phyloP scores from a whole-genome alignment of 371 early-diverging fungal species.

The Batkoa obscura region DNA sequence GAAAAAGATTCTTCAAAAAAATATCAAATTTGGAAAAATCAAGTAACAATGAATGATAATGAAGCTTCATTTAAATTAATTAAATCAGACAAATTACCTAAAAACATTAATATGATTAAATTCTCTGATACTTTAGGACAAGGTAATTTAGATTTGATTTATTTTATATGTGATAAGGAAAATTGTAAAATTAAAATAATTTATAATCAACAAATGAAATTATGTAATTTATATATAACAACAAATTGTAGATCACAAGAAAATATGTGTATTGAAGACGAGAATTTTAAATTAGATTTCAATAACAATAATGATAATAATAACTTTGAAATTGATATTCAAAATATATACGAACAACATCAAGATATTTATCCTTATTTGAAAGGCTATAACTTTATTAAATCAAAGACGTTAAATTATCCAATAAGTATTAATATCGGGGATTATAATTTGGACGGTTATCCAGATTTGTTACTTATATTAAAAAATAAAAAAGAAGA shows the following conservation, averaged over 20 bases:
- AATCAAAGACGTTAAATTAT: too few relatives aligned
- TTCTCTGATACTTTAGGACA: conserved; percentile 83
- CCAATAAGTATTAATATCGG: conserved; percentile 19
- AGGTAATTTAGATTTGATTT: conserved; percentile 70
- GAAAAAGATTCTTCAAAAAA: conserved; percentile 14
- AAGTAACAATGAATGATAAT: conserved; percentile 11
- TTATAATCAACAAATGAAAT: conserved; percentile 31
- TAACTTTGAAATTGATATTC: neutral
- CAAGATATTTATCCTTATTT: too few relatives aligned
- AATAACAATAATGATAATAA: conserved; percentile 32
- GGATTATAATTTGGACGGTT: conserved; percentile 81
- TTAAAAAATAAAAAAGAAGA: conserved; percentile 18
- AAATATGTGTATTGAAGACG: too few relatives aligned
- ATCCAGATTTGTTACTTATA: conserved; percentile 57
- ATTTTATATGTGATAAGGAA: conserved; percentile 33
- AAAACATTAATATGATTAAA: conserved; percentile 51
- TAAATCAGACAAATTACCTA: conserved; percentile 34
- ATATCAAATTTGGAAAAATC: conserved; percentile 61
- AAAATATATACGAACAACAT: too few relatives aligned
- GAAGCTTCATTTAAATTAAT: conserved; percentile 36
- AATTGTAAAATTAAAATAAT: conserved; percentile 49
- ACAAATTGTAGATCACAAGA: conserved; percentile 25
- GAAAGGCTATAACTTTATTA: too few relatives aligned
- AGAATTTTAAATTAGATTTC: too few relatives aligned
- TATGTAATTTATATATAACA: too few relatives aligned